Evolutionary conservation across 2,329 filamentous ascomycete species (phyloP).

Genomic region (Pseudogymnoascus sp.): DNA sequence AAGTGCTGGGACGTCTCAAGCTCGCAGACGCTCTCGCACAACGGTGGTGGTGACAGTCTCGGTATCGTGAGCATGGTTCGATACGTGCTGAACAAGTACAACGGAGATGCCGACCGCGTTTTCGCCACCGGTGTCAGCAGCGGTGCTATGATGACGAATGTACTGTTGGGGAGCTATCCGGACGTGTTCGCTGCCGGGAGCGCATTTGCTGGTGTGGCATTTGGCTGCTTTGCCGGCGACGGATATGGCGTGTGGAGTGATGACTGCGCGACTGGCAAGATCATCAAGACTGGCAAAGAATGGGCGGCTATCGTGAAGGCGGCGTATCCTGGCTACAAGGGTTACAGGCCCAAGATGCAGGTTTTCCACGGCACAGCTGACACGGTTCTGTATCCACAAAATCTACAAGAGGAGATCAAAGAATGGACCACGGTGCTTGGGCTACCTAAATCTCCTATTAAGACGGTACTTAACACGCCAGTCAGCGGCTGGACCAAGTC

Average conservation of each 20-base stretch:
- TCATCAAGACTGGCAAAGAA: conserved; percentile 37
- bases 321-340: conserved; percentile 32
- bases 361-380: conserved; percentile 35
- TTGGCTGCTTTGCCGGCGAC: conserved; percentile 37
- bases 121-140: conserved; percentile 48
- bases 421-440: conserved; percentile 40
- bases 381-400: conserved; percentile 31
- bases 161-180: conserved; percentile 42
- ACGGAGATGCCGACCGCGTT: conserved; percentile 44
- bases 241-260: conserved; percentile 33
- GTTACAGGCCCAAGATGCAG: conserved; percentile 35
- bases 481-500: conserved; percentile 21
- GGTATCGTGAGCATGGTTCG: conserved; percentile 54
- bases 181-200: conserved; percentile 42
- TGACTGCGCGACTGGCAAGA: conserved; percentile 37
- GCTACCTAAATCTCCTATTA: neutral
- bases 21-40: conserved; percentile 45
- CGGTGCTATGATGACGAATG: conserved; percentile 48
- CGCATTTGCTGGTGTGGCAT: conserved; percentile 40
- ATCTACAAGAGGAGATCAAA: conserved; percentile 38
- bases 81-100: conserved; percentile 48
- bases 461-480: conserved; percentile 10
- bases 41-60: conserved; percentile 51
- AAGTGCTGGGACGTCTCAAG: conserved; percentile 53
- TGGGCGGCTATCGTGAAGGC: conserved; percentile 42